Evolutionary conservation across 1,284 basidiomycete genomes (phyloP).

Genomic region (Mycena citricolor): DNA sequence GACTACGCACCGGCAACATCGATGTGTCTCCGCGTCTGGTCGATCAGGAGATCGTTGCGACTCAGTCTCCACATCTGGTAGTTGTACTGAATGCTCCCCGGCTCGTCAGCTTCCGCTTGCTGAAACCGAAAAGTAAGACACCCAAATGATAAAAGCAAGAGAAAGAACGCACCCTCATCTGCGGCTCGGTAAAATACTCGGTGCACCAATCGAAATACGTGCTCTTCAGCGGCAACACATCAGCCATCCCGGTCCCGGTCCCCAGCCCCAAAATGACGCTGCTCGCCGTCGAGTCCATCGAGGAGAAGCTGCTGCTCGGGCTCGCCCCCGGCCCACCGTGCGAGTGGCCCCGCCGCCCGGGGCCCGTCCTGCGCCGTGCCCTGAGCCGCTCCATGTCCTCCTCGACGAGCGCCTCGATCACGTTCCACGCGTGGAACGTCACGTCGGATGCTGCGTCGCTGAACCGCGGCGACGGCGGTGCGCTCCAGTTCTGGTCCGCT

Average conservation of each 20-base stretch:
- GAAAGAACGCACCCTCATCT: conserved; percentile 99
- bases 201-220: conserved; percentile 95
- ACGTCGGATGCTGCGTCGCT: too few relatives aligned
- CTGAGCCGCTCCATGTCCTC: conserved; percentile 88
- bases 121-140: conserved; percentile 34
- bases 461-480: conserved; percentile 15
- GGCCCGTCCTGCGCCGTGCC: conserved; percentile 54
- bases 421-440: conserved; percentile 67
- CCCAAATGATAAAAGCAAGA: too few relatives aligned
- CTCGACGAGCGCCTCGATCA: conserved; percentile 85
- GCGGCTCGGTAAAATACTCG: conserved; percentile 98
- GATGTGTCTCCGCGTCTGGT: conserved; percentile 73
- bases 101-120: conserved; percentile 95
- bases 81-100: conserved; percentile 91
- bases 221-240: conserved; percentile 86
- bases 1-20: conserved; percentile 67
- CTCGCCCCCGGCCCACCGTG: conserved; percentile 49
- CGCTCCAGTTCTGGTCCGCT: not conserved
- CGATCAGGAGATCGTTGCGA: conserved; percentile 80
- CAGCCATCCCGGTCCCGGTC: conserved; percentile 68
- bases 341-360: conserved; percentile 24
- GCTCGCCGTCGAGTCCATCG: conserved; percentile 64
- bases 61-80: conserved; percentile 95
- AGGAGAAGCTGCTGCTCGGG: conserved; percentile 73
- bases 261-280: conserved; percentile 73